Evolutionary conservation across 2,329 filamentous ascomycete genomes (phyloP), one percentile per base, ranked within the genome.

Genomic region (Daldinia sp.): DNA sequence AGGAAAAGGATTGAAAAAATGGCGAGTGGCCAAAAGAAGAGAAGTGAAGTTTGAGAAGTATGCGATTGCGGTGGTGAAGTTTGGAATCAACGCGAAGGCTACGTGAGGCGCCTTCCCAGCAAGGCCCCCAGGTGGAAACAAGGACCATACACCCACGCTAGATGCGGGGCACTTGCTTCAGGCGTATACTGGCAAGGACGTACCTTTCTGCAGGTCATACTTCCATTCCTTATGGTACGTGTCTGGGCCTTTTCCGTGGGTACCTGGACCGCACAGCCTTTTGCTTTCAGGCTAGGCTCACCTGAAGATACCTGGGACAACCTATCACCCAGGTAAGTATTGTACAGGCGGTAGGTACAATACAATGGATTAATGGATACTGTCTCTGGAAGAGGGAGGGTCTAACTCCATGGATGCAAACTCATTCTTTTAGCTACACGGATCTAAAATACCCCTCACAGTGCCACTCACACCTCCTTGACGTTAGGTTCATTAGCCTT

Each of bases 21-120:
- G 41, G 25, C 21, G 35, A 35, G 21, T 27, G 39, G 13, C 19
- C 37, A 25, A 47, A 59, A 50, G 49, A 58, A 54, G 37, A 57
- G 56, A 52, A 59, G 39, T 48, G 29, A 47, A 58, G 23, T 53
- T 35, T 49, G 29, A 56, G 60, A 50, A 47, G 61, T 64, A 64
- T 62, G 64, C 61, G 58, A 61, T 62, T 64, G 58, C 54, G 47
- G 47, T 67, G 54, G 54, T 67, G 64, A 67, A 64, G 64, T 67
- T 62, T 67, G 30, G 60, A 67, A 64, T 64, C 61, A 64, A 67
- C 64, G 58, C 64, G 64, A 67, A 64, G 61, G 23, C 30, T 35
- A 50, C 64, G 47, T 64, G 64, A 67, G 64, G 61, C 61, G 61
- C 45, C 62, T 47, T 48, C 47, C n/a, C n/a, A n/a, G n/a, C n/a